These are phyloP conservation scores for Saururus chinensis DNA, from an alignment of 164 flowering plant species.

Conservation along the genomic window DNA sequence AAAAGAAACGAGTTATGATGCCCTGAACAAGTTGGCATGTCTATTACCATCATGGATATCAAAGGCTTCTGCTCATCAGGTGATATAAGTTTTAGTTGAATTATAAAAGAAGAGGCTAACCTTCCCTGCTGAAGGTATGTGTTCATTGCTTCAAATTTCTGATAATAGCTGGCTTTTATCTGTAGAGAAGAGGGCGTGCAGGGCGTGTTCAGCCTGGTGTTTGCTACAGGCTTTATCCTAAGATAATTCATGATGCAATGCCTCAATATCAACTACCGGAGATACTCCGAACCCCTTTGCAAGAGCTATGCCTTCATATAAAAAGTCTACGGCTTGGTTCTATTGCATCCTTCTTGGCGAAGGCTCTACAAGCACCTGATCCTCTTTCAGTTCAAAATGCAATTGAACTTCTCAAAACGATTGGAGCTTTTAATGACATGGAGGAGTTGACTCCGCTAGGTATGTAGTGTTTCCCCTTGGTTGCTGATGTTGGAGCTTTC, in stretches of 20 bases:
- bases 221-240: constrained; percentile 86
- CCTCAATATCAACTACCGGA: constrained; percentile 83
- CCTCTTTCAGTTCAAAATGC: constrained; percentile 86
- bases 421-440: constrained; percentile 74
- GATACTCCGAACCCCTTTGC: constrained; percentile 88
- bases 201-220: constrained; percentile 96
- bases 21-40: constrained; percentile 90
- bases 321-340: constrained; percentile 86
- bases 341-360: constrained; percentile 65
- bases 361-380: constrained; percentile 96
- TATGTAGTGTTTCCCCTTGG: constrained; percentile 8
- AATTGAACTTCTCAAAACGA: constrained; percentile 83
- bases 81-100: constrained; percentile 6
- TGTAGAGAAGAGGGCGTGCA: constrained; percentile 97
- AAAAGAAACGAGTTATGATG: constrained; percentile 98
- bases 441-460: constrained; percentile 97
- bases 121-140: background rate
- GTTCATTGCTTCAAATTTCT: background rate
- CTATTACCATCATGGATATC: constrained; percentile 95
- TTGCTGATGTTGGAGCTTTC: background rate
- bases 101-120: too few relatives aligned
- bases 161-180: background rate
- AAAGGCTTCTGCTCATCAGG: constrained; percentile 99
- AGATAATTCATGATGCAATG: constrained; percentile 72
- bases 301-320: constrained; percentile 81